Base-by-base conservation (phyloP, 2,329 filamentous ascomycete genomes). In the Sphaerulina vaccinii region DNA sequence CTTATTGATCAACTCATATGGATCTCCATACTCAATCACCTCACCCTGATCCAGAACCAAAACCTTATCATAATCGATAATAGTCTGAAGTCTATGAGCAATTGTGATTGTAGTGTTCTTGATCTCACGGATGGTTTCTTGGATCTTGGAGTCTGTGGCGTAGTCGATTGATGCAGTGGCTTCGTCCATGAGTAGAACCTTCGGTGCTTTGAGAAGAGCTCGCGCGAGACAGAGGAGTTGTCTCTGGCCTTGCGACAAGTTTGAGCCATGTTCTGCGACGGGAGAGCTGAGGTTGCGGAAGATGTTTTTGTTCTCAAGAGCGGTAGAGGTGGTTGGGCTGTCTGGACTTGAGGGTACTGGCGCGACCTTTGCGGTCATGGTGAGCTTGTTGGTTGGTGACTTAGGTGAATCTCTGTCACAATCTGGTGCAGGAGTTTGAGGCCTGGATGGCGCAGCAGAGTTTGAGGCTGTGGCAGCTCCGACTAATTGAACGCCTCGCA, bases 161-260 rank as follows among this genome's bases (percentile, higher is more conserved):
- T 97, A 97, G 73, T 99, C 93, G 65, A 99, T 97, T 0, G 89
- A 95, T 0, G 93, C 93, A 0, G 93, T 99, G 0, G 93, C 93
- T 75, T 99, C 93, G 71, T 99, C 93, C 93, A 99, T 97, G 66
- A 99, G 86, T n/a, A 99, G 78, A 1, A 99, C 90, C 59, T 88
- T 91, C 0, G 93, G 91, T 27, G 83, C 82, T 73, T 95, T 96
- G 57, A 99, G 85, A 61, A 99, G 83, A 0, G 93, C 93, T 49
- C 93, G 86, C 0, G 92, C 93, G 8, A 99, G 83, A 68, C 93
- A 99, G 50, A 99, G 78, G 8, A 99, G 85, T 71, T 99, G 93
- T 6, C 93, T 85, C 70, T 99, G 93, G 40, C 93, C 93, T 71
- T 99, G 93, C 0, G 92, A 97, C 9, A 99, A 79, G 65, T 99